Base-by-base conservation (phyloP, 495 filamentous ascomycete species). In the Penicillium soppii region DNA sequence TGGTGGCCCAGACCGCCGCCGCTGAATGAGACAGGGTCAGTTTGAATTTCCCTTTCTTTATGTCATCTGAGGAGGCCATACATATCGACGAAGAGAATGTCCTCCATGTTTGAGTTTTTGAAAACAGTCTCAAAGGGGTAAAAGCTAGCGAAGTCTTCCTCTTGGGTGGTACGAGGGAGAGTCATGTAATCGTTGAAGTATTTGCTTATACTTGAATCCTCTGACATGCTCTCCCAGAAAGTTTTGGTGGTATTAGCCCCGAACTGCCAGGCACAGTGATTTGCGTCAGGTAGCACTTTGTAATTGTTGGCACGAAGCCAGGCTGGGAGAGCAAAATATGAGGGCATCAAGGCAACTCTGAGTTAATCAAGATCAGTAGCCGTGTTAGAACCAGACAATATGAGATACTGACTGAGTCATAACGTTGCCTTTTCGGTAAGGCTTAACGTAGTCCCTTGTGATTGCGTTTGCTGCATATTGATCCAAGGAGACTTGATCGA, bases 1-100 rank as follows among this genome's bases (percentile, higher is more conserved):
- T 83, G 75, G 30, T 81, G 73, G 1, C 81, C 81, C 0, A 61
- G 36, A 15, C 68, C 67, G 7, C 78, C 81, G 21, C 72, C 53
- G 13, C 32, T 35, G 13, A 13, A n/a, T 35, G 13, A 35, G 32
- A 35, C 32, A 35, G 13, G 32, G 6, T 35, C 32, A 35, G 32
- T n/a, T 35, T 35, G 6, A 35, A 4, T 8, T 35, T 35, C n/a
- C 32, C 6, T 35, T 7, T 35, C 13, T n/a, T 7, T 35, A 5
- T 35, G 4, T n/a, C 32, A n/a, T 7, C 6, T n/a, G n/a, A 8
- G 32, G 32, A n/a, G 32, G 32, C 32, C 32, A 4, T 35, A 35
- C 32, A 35, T 35, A 13, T 35, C 32, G 32, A 35, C 32, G 32
- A 35, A 35, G 32, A 35, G 32, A 13, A 35, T 35, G 32, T 35